phyloP scores from a whole-genome alignment of 2,329 filamentous ascomycete species.

The Xylariales sp. region DNA sequence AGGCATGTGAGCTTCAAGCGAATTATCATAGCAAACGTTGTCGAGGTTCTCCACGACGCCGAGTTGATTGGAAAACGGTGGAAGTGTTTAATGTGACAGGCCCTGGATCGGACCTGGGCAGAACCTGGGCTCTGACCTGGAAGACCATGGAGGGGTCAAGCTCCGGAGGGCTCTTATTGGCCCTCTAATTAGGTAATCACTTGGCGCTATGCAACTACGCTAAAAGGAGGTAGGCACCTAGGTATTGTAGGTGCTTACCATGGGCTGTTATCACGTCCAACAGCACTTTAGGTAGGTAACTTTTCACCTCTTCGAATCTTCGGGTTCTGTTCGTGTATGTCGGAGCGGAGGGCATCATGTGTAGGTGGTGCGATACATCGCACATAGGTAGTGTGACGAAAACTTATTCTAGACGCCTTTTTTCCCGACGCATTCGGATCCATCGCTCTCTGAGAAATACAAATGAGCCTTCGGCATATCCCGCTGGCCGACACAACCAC shows the following conservation, averaged over 20 bases:
- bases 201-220: slow-evolving; percentile 17
- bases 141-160: slow-evolving; percentile 18
- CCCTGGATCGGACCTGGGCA: background rate
- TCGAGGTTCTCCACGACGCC: slow-evolving; percentile 11
- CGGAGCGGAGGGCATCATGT: too few relatives aligned
- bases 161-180: slow-evolving; percentile 17
- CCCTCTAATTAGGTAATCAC: slow-evolving; percentile 9
- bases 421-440: background rate
- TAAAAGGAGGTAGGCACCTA: too few relatives aligned
- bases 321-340: too few relatives aligned
- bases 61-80: slow-evolving; percentile 21
- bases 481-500: slow-evolving; percentile 7
- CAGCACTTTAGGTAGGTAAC: too few relatives aligned
- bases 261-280: too few relatives aligned
- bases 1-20: slow-evolving; percentile 8
- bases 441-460: too few relatives aligned
- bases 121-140: background rate
- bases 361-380: too few relatives aligned
- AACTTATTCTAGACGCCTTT: background rate
- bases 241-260: too few relatives aligned
- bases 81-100: background rate
- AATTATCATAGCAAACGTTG: slow-evolving; percentile 7
- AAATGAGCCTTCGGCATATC: too few relatives aligned
- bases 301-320: too few relatives aligned
- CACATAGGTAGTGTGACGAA: too few relatives aligned